These are phyloP conservation scores for Saururus chinensis DNA, from an alignment of 164 flowering plant genomes.

Conservation along the genomic window DNA sequence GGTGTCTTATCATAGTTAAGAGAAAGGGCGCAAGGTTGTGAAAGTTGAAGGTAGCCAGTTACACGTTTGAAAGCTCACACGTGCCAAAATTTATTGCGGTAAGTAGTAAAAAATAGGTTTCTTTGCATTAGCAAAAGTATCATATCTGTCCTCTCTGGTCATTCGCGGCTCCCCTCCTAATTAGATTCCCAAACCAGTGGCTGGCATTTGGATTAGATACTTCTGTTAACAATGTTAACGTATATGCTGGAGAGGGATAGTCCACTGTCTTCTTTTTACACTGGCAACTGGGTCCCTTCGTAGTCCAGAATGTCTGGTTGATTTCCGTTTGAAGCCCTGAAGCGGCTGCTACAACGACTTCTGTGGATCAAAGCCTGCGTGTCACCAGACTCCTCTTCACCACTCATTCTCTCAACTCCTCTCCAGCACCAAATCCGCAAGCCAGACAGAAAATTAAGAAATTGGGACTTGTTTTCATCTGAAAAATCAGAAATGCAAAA, in stretches of 20 bases:
- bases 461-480: constrained; percentile 8
- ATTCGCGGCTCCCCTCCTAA: neutral
- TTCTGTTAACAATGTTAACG: neutral
- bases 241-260: no score
- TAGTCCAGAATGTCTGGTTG: neutral
- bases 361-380: neutral
- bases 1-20: no score
- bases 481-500: constrained; percentile 8
- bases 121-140: neutral
- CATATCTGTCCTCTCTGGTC: neutral
- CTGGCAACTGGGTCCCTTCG: neutral
- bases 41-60: no score
- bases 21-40: no score
- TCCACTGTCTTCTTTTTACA: no score
- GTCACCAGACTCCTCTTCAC: neutral
- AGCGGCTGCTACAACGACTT: neutral
- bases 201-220: neutral
- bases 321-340: neutral
- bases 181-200: neutral
- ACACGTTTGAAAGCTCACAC: no score
- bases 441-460: neutral
- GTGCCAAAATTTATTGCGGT: no score
- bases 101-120: no score
- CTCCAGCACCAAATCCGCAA: neutral
- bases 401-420: neutral